Percentiles rank a stretch among this genome's conserved stretches.
These are phyloP conservation scores for Cadophora sp. DNA, from an alignment of 2,329 filamentous ascomycete species.

Conservation along the genomic window DNA sequence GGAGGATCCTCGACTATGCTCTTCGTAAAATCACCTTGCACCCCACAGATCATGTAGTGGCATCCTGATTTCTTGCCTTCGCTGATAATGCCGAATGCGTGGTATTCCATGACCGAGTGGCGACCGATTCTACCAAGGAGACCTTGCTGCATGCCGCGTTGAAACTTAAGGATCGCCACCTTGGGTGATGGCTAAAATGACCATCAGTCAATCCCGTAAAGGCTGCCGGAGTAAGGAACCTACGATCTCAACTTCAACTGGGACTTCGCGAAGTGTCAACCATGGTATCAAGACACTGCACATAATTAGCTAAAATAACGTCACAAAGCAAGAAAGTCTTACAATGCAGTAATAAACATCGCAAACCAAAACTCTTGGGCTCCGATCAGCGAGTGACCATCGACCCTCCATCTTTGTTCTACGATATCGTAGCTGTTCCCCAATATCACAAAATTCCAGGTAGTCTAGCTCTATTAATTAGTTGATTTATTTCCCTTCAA, in stretches of 20 bases:
- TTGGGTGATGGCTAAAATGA: slow-evolving; percentile 48
- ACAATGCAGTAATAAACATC: slow-evolving; percentile 52
- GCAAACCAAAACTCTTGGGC: slow-evolving; percentile 52
- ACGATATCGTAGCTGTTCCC: slow-evolving; percentile 50
- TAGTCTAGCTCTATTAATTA: slow-evolving; percentile 42
- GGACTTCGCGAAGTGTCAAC: slow-evolving; percentile 49
- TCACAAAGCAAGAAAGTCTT: slow-evolving; percentile 24
- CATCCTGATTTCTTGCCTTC: slow-evolving; percentile 47
- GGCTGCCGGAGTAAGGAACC: slow-evolving; percentile 27
- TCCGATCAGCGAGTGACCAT: slow-evolving; percentile 47
- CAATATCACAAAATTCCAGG: slow-evolving; percentile 49
- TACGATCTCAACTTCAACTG: slow-evolving; percentile 50
- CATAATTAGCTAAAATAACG: slow-evolving; percentile 30
- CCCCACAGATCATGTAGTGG: slow-evolving; percentile 53
- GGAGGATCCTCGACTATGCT: slow-evolving; percentile 50
- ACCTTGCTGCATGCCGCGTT: slow-evolving; percentile 52
- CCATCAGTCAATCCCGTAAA: slow-evolving; percentile 32
- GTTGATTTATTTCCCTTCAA: slow-evolving; percentile 21
- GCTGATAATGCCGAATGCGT: slow-evolving; percentile 52
- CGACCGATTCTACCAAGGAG: slow-evolving; percentile 51
- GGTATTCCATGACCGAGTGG: slow-evolving; percentile 52
- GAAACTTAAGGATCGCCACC: slow-evolving; percentile 49
- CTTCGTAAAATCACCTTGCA: slow-evolving; percentile 52
- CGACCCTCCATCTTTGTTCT: slow-evolving; percentile 45
- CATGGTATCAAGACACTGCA: slow-evolving; percentile 49